Evolutionary conservation across 2,329 filamentous ascomycete species (phyloP).

Genomic region (Beauveria pseudobassiana): DNA sequence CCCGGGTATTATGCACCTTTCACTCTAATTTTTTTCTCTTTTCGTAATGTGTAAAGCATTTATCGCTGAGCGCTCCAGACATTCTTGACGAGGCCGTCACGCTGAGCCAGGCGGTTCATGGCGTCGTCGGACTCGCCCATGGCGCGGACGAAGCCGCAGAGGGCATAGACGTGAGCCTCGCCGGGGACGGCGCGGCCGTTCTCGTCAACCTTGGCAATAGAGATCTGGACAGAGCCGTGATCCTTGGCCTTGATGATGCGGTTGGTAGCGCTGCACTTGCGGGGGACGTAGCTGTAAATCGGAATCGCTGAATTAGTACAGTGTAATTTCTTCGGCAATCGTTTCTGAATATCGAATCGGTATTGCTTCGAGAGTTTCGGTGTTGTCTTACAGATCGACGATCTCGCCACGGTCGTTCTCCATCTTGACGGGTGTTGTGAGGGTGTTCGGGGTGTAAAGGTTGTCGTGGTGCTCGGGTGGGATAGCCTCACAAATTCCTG

Average conservation of each 20-base stretch:
- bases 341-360: neutral
- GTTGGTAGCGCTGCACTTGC: constrained; percentile 98
- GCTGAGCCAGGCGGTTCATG: constrained; percentile 91
- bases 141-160: constrained; percentile 94
- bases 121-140: constrained; percentile 98
- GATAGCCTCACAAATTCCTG: constrained; percentile 20
- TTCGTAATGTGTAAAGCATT: constrained; percentile 19
- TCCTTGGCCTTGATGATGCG: constrained; percentile 99
- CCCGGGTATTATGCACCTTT: constrained; percentile 16
- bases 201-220: constrained; percentile 97
- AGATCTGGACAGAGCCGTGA: constrained; percentile 97
- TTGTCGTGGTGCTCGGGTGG: constrained; percentile 21
- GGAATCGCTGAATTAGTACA: constrained; percentile 20
- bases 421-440: constrained; percentile 59
- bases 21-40: constrained; percentile 13
- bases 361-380: constrained; percentile 3
- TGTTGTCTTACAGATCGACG: constrained; percentile 81
- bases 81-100: constrained; percentile 92
- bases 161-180: constrained; percentile 95
- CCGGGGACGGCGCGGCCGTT: constrained; percentile 88
- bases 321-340: constrained; percentile 10
- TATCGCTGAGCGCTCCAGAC: constrained; percentile 80
- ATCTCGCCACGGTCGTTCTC: constrained; percentile 99
- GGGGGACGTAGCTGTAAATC: constrained; percentile 76
- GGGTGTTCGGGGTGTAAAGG: constrained; percentile 21